A percentile compares a stretch with the other conserved stretches of the same genome.
Conservation (phyloP, 768 basidiomycete genomes). For the Suillus lakei region DNA sequence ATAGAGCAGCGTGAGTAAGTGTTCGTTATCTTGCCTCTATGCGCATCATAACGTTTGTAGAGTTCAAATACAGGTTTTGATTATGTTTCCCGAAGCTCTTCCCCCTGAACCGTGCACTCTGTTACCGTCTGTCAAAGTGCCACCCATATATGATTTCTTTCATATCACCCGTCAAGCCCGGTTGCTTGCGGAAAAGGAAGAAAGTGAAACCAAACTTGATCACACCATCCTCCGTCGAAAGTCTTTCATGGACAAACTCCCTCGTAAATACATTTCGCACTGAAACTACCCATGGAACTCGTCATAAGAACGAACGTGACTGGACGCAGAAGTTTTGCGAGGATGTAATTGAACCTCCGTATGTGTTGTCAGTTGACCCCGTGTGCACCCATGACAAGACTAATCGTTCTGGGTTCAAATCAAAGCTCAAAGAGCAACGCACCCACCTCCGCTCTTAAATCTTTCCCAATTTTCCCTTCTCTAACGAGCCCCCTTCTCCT, state of each 20-base stretch:
- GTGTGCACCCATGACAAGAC: slow-evolving; percentile 6
- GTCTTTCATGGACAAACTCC: slow-evolving; percentile 80
- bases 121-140: slow-evolving; percentile 33
- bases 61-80: slow-evolving; percentile 75
- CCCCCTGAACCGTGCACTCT: slow-evolving; percentile 49
- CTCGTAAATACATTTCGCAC: slow-evolving; percentile 41
- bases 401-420: slow-evolving; percentile 54
- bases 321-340: slow-evolving; percentile 79
- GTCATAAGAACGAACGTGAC: too few species aligned
- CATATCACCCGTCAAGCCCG: slow-evolving; percentile 13
- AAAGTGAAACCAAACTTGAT: slow-evolving; percentile 24
- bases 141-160: slow-evolving; percentile 21
- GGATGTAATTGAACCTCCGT: slow-evolving; percentile 69
- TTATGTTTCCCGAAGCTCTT: slow-evolving; percentile 66
- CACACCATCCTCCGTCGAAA: slow-evolving; percentile 45
- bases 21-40: slow-evolving; percentile 17
- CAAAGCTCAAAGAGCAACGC: slow-evolving; percentile 54
- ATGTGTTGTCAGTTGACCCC: slow-evolving; percentile 33
- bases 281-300: slow-evolving; percentile 17
- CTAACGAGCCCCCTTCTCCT: slow-evolving; percentile 21
- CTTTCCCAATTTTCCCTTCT: slow-evolving; percentile 67
- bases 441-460: slow-evolving; percentile 65
- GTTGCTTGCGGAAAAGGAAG: slow-evolving; percentile 22
- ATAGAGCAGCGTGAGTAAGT: slow-evolving; percentile 71
- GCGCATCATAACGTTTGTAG: slow-evolving; percentile 38